phyloP scores from a whole-genome alignment of 495 filamentous ascomycete species.

The Penicillium goetzii region DNA sequence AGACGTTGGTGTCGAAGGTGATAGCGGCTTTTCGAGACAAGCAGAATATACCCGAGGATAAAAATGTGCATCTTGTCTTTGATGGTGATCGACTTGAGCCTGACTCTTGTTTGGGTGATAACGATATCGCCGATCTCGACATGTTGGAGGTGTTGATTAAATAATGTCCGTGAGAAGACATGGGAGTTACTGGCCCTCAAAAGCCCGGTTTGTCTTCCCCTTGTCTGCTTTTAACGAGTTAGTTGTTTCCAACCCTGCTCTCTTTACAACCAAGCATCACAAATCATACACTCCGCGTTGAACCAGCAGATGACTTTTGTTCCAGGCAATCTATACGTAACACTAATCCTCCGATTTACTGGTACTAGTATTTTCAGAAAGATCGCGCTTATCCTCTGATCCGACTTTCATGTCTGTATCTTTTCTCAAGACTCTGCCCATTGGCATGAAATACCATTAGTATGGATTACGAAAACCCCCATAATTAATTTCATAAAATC shows the following conservation, averaged over 20 bases:
- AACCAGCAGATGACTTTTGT: conserved; percentile 2
- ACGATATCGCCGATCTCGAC: conserved; percentile 82
- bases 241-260: background rate
- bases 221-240: background rate
- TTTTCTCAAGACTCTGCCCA: background rate
- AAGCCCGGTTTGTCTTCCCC: conserved; percentile 5
- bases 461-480: background rate
- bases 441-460: background rate
- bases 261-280: background rate
- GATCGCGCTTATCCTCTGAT: background rate
- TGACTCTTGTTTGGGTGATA: conserved; percentile 60
- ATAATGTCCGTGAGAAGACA: conserved; percentile 45
- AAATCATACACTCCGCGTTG: background rate
- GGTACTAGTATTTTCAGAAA: background rate
- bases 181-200: background rate
- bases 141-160: conserved; percentile 70
- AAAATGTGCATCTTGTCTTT: conserved; percentile 67
- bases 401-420: background rate
- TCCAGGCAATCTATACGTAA: background rate
- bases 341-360: background rate
- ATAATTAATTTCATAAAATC: no score
- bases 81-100: conserved; percentile 78
- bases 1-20: conserved; percentile 59
- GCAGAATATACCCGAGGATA: conserved; percentile 48
- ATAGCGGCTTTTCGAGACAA: conserved; percentile 54